phyloP scores from a whole-genome alignment of 2,329 filamentous ascomycete species.

The Aspergillus sp. region DNA sequence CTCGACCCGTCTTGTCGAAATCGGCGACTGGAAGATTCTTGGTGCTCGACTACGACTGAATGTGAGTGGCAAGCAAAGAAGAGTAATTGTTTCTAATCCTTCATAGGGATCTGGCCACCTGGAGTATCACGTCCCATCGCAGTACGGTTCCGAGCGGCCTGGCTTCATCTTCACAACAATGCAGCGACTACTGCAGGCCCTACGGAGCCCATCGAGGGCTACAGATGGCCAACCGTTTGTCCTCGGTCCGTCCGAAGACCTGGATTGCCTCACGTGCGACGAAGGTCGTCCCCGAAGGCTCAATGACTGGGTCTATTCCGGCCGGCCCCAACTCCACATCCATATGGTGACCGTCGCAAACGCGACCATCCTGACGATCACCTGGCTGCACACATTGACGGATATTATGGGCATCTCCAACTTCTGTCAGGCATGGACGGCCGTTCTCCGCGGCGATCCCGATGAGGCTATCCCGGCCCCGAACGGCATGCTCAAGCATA shows the following conservation, averaged over 20 bases:
- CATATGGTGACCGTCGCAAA: conserved; percentile 44
- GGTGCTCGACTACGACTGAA: conserved; percentile 39
- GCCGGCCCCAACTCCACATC: conserved; percentile 41
- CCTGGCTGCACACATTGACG: conserved; percentile 42
- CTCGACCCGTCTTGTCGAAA: conserved; percentile 33
- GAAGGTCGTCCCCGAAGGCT: conserved; percentile 16
- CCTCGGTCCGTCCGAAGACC: conserved; percentile 20
- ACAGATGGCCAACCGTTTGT: conserved; percentile 3
- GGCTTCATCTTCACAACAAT: conserved; percentile 36
- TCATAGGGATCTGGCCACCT: conserved; percentile 20
- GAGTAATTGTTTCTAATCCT: too few relatives aligned
- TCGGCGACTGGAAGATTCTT: conserved; percentile 41
- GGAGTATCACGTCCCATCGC: conserved; percentile 36
- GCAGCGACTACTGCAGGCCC: conserved; percentile 1
- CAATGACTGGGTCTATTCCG: conserved; percentile 35
- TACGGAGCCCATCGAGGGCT: not conserved
- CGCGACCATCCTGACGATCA: conserved; percentile 42
- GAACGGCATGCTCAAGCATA: conserved; percentile 8
- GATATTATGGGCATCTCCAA: conserved; percentile 40
- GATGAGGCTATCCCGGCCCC: conserved; percentile 32
- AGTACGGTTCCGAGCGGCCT: conserved; percentile 31
- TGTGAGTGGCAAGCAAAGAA: conserved; percentile 16
- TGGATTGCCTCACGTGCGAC: too few relatives aligned
- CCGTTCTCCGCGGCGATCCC: conserved; percentile 38
- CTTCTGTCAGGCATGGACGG: conserved; percentile 42